Evolutionary conservation across 305 asterid genomes (phyloP), one percentile per base, ranked within the genome.

Genomic region (Fraxinus dipetala): DNA sequence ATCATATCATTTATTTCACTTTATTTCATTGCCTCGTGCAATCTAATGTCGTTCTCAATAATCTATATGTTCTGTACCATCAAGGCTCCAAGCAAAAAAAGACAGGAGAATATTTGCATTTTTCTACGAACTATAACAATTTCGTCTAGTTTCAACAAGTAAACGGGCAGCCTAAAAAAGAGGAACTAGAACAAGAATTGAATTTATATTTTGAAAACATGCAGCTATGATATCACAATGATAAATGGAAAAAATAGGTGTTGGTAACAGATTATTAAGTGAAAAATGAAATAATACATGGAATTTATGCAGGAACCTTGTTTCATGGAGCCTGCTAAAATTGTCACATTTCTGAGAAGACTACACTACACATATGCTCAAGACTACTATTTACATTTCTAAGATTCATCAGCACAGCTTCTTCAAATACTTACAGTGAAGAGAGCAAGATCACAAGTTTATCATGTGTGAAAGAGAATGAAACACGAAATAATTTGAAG

Each of bases 371-470:
- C 87, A 65, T 59, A 26, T 72, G 83, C 83, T 83, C 81, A 61
- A 77, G 77, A 81, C 54, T 38, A 79, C 75, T 81, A 84, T 86
- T 56, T 85, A 85, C 88, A 88, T 34, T 59, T 45, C 0, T 67
- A 63, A 40, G 31, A 74, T 10, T 72, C 7, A 77, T 54, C 51
- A 18, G 69, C 69, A 61, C 70, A 56, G 80, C 75, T 78, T 70
- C 78, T 78, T 43, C 78, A 38, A 13, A n/a, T 79, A 61, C 11
- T 67, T 78, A 45, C 43, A 31, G 75, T 31, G 75, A 69, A 28
- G 45, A 28, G 43, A 78, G 70, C 51, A 43, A 78, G 59, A 74
- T n/a, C 1, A 59, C 28, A 40, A 7, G 43, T 2, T 28, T 40
- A 10, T 43, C 48, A 16, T 20, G 48, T 0, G 2, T 0, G 83